Evolutionary conservation across 495 filamentous ascomycete genomes (phyloP).

Genomic region (Xylaria sp.): DNA sequence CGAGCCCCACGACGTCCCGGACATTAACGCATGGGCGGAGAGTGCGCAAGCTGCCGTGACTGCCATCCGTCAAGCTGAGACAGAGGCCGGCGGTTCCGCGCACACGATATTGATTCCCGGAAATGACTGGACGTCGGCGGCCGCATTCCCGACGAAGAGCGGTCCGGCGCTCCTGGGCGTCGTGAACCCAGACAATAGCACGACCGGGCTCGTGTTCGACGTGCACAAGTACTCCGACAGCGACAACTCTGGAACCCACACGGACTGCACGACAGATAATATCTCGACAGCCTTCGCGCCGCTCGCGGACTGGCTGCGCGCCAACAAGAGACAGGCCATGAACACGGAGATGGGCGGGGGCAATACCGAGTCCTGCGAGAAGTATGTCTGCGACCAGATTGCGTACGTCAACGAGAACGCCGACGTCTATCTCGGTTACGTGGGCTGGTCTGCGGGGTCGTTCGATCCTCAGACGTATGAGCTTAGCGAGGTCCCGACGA

Average conservation of each 20-base stretch:
- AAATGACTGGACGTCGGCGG: conserved; percentile 53
- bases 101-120: conserved; percentile 59
- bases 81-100: conserved; percentile 45
- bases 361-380: conserved; percentile 50
- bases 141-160: conserved; percentile 51
- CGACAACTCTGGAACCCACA: conserved; percentile 60
- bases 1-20: conserved; percentile 47
- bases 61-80: conserved; percentile 56
- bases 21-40: conserved; percentile 57
- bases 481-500: conserved; percentile 52
- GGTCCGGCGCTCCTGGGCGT: conserved; percentile 53
- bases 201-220: conserved; percentile 61
- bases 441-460: conserved; percentile 60
- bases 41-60: conserved; percentile 62
- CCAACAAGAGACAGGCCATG: conserved; percentile 57
- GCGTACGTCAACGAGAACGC: conserved; percentile 51
- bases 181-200: conserved; percentile 57
- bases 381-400: conserved; percentile 47
- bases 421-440: conserved; percentile 61
- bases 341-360: conserved; percentile 61
- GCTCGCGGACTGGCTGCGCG: conserved; percentile 54
- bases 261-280: conserved; percentile 57
- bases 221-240: conserved; percentile 61
- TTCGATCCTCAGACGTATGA: conserved; percentile 48
- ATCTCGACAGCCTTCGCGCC: conserved; percentile 53